These are phyloP conservation scores for Ricinus communis DNA, from an alignment of 345 rosid genomes.

Conservation along the genomic window DNA sequence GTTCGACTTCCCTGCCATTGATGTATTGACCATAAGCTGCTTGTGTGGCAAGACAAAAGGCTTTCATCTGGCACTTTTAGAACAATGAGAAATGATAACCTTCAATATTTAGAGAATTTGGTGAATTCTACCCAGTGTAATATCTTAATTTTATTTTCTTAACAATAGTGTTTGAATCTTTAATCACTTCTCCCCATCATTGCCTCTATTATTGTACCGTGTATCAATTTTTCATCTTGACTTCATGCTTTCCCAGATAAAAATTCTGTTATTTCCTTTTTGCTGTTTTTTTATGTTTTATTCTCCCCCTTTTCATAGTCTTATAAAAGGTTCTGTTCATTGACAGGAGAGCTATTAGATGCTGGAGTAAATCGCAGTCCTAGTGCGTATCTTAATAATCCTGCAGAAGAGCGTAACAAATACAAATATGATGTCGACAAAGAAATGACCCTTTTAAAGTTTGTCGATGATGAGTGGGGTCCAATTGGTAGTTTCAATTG, in stretches of 20 bases:
- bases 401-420: constrained; percentile 66
- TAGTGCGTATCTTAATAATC: constrained; percentile 93
- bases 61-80: no score
- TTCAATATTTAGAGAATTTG: not conserved
- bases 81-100: not conserved
- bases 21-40: not conserved
- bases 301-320: not conserved
- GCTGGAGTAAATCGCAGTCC: constrained; percentile 97
- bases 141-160: not conserved
- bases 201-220: not conserved
- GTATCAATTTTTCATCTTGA: not conserved
- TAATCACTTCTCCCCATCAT: not conserved
- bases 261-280: not conserved
- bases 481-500: constrained; percentile 95
- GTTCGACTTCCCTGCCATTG: not conserved
- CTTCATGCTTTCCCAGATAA: not conserved
- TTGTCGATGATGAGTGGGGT: constrained; percentile 89
- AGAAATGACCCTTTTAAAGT: constrained; percentile 95
- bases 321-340: constrained; percentile 18
- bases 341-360: constrained; percentile 83
- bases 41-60: no score
- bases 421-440: constrained; percentile 82
- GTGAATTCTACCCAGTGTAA: not conserved
- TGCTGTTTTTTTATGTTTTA: not conserved
- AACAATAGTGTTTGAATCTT: not conserved